Evolutionary conservation across 345 rosid genomes (phyloP).

Genomic region (Eucalyptus sp.): DNA sequence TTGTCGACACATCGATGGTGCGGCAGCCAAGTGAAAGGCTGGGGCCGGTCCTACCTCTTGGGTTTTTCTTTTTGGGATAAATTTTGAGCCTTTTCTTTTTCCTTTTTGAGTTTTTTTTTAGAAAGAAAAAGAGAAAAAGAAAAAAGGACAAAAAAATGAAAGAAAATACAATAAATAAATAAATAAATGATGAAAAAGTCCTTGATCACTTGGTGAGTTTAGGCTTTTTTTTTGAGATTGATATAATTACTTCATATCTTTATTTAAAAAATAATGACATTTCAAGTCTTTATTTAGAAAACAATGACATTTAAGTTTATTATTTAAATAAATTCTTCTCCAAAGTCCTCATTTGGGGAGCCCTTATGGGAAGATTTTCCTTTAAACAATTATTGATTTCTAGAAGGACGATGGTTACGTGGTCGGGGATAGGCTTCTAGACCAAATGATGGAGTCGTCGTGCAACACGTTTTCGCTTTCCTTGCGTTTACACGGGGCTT

Average conservation of each 20-base stretch:
- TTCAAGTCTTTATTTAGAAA: fast-evolving
- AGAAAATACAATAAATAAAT: no score
- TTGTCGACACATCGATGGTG: neutral
- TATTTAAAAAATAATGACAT: fast-evolving
- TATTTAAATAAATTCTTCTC: no score
- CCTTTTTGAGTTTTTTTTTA: no score
- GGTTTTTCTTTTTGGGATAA: neutral
- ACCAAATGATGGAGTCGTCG: neutral
- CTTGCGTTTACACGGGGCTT: neutral
- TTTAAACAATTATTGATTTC: neutral
- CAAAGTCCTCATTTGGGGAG: neutral
- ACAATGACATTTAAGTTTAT: no score
- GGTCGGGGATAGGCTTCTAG: neutral
- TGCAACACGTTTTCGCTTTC: neutral
- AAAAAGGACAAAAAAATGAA: no score
- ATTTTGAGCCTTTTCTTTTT: no score
- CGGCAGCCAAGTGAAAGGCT: neutral
- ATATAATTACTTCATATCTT: no score
- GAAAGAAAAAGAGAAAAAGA: no score
- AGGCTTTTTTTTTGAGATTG: fast-evolving
- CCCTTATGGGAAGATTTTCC: neutral
- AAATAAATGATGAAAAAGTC: neutral
- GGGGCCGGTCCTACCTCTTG: neutral
- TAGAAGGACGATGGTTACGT: neutral
- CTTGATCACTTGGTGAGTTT: no score